Evolutionary conservation across 2,329 filamentous ascomycete species (phyloP), one percentile per base, ranked within the genome.

Genomic region (Amauroascus verrucosus): DNA sequence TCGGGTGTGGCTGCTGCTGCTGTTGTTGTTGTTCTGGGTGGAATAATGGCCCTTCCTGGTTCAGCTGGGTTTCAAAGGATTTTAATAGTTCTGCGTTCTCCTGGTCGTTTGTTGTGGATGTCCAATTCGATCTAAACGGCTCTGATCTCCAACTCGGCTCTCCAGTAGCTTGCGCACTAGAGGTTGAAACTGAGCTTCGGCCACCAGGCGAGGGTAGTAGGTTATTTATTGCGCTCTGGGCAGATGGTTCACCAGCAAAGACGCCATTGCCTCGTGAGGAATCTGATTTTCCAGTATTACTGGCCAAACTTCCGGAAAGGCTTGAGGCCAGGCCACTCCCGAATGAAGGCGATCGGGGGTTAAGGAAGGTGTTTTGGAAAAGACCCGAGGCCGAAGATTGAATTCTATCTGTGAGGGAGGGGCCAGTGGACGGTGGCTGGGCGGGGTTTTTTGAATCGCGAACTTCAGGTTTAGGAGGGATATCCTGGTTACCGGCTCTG

Each of bases 111-210:
- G 41, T 52, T 44, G 48, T 8, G 9, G 51, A 35, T 13, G 33
- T 40, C 14, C 55, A 14, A 16, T 16, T 44, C 8, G 63, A 62
- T 5, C 62, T 61, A 45, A 65, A 64, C 1, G 63, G 59, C 46
- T 58, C 59, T 4, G 57, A 53, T 16, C 53, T 46, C n/a, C 24
- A 37, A 37, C 45, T 32, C 2, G 35, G 9, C 8, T 30, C 40
- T 18, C 47, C 50, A 6, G 44, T 43, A 22, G 38, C 9, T 24
- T n/a, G 30, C 48, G 47, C 43, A 33, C 30, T 14, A 6, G 56
- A 47, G 3, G 57, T 53, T n/a, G 60, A 48, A 6, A 33, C 22
- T 16, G 47, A 28, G 18, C 14, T 28, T 35, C 40, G 45, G 30
- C 49, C 28, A 11, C 49, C 32, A 3, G 53, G 51, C 20, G 43